Base-by-base conservation (phyloP, 2,329 filamentous ascomycete genomes). In the Colletotrichum lupini region DNA sequence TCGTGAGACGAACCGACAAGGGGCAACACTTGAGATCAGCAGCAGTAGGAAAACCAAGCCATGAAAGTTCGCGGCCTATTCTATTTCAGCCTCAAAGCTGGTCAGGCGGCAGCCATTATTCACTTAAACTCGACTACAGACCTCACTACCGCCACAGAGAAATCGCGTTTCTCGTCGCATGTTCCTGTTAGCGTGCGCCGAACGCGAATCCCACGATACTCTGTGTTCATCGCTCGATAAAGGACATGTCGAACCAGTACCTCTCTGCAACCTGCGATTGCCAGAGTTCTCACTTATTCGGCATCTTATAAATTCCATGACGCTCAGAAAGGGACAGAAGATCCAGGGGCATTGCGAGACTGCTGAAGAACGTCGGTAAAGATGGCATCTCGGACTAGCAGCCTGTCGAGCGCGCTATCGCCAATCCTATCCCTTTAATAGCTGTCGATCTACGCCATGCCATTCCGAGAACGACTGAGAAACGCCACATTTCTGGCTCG, bases 401-500 rank as follows among this genome's bases (percentile, higher is more conserved):
- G 46, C 42, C 42, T 55, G n/a, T 52, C 19, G 35, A 26, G 9
- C 26, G 60, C 70, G 60, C 67, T 37, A 65, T 73, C 55, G n/a
- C 70, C 70, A 73, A 73, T 59, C 32, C 60, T 35, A 73, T 73
- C 70, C 70, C 70, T 73, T 70, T 60, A 68, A 70, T 73, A 70
- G 32, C 61, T 65, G 70, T 70, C 70, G 55, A 65, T 73, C 32
- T 12, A 49, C 67, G 67, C 70, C 67, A 70, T 65, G 55, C 60
- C 70, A n/a, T 49, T 64, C 70, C 60, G 28, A 61, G 60, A 65
- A 64, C 59, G 59, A 65, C 55, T 49, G 42, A 56, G 22, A 24
- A 32, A 70, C 70, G 70, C 70, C 70, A 73, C 70, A 73, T 70
- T 70, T 52, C 46, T 57, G 53, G 19, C 26, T 35, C 42, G 24